A percentile compares a stretch with the other conserved stretches of the same genome.
phyloP scores from a whole-genome alignment of 1,284 basidiomycete genomes.

The Malassezia cuniculi region DNA sequence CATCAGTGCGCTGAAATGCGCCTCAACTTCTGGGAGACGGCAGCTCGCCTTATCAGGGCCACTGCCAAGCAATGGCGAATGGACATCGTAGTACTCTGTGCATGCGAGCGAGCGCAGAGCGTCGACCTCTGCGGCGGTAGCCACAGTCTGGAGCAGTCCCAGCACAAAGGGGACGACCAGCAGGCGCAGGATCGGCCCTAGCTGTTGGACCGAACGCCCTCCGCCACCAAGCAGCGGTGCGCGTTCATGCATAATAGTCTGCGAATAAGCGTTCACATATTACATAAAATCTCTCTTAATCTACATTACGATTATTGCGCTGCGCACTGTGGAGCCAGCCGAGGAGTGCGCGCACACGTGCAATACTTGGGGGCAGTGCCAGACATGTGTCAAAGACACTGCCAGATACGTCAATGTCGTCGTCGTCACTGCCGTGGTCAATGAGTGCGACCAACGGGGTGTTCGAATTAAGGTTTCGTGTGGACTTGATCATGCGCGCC shows the following conservation, averaged over 20 bases:
- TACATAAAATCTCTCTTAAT: too few species aligned
- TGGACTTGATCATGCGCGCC: slow-evolving; percentile 81
- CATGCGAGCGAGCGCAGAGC: slow-evolving; percentile 14
- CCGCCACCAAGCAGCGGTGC: too few species aligned
- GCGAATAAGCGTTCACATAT: too few species aligned
- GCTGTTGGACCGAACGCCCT: too few species aligned
- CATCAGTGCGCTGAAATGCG: slow-evolving; percentile 6
- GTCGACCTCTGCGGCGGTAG: slow-evolving; percentile 11
- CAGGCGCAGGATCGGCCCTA: slow-evolving; percentile 8
- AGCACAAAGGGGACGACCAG: slow-evolving; percentile 6
- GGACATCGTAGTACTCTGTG: slow-evolving; percentile 8
- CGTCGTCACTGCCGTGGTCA: slow-evolving; percentile 4
- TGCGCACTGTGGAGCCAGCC: slow-evolving; percentile 35
- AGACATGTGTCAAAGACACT: slow-evolving; percentile 48
- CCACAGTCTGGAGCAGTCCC: slow-evolving; percentile 8
- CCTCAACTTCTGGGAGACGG: slow-evolving; percentile 9
- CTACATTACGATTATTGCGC: too few species aligned
- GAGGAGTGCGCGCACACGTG: slow-evolving; percentile 25
- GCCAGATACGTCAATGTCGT: slow-evolving; percentile 19
- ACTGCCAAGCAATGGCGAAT: neutral
- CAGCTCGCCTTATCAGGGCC: slow-evolving; percentile 1
- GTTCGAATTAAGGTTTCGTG: slow-evolving; percentile 74
- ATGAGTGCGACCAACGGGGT: slow-evolving; percentile 79
- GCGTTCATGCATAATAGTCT: too few species aligned
- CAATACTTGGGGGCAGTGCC: slow-evolving; percentile 9